Conservation (phyloP, 1,284 basidiomycete genomes). For the Pisolithus thermaeus region DNA sequence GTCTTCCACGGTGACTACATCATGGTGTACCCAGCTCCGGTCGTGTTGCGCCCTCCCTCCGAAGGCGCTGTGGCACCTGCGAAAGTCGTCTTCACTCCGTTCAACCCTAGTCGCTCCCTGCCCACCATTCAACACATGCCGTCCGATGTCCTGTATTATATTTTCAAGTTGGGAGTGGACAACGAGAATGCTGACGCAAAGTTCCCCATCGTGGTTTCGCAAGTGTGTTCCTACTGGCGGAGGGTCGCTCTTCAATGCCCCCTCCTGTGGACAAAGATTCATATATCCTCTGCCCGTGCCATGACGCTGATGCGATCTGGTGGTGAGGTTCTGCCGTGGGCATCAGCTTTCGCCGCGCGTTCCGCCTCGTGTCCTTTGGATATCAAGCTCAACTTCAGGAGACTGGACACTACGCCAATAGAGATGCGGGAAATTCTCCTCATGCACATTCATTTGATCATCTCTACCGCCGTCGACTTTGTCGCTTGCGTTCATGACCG, state of each 20-base stretch:
- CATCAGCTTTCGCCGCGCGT: slow-evolving; percentile 3
- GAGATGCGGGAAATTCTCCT: neutral
- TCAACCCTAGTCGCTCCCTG: neutral
- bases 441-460: neutral
- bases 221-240: slow-evolving; percentile 5
- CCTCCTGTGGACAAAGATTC: slow-evolving; percentile 5
- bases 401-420: neutral
- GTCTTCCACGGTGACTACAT: too few relatives aligned
- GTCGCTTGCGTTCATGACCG: neutral
- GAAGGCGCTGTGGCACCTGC: neutral
- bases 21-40: too few relatives aligned
- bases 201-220: slow-evolving; percentile 5
- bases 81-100: neutral
- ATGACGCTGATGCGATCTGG: neutral
- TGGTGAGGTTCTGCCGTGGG: neutral
- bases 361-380: slow-evolving; percentile 1
- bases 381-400: neutral
- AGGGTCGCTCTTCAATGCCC: slow-evolving; percentile 1
- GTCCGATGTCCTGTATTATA: slow-evolving; percentile 3
- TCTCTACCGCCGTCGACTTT: neutral
- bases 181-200: neutral
- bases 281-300: neutral
- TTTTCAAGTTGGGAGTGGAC: slow-evolving; percentile 4
- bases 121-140: slow-evolving; percentile 2
- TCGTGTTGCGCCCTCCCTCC: too few relatives aligned